Evolutionary conservation across 75 land plant species (phyloP).

Genomic region (Selaginella tamariscina): DNA sequence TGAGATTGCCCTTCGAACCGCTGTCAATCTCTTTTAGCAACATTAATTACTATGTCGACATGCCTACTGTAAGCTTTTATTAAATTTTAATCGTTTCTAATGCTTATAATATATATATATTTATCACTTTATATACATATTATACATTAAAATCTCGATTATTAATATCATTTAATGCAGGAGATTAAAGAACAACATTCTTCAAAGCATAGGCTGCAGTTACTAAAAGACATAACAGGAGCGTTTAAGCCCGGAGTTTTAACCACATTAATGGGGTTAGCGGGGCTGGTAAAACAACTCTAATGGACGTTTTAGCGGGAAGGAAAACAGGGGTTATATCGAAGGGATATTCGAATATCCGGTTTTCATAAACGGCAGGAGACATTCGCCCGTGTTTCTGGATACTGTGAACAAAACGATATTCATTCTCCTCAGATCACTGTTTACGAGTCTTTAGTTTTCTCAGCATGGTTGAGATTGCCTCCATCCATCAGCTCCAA

Average conservation of each 20-base stretch:
- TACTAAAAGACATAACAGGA: constrained; percentile 54
- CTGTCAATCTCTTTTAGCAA: constrained; percentile 19
- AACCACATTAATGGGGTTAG: constrained; percentile 42
- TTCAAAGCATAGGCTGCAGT: constrained; percentile 33
- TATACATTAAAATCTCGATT: no score
- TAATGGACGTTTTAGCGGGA: constrained; percentile 40
- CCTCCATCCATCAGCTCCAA: neutral
- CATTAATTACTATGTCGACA: constrained; percentile 31
- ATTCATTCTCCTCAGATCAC: constrained; percentile 37
- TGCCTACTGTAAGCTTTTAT: constrained; percentile 24
- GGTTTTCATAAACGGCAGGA: constrained; percentile 32
- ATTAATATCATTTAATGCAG: constrained; percentile 23
- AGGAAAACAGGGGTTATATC: constrained; percentile 42
- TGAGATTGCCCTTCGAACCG: constrained; percentile 3
- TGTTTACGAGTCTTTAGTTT: constrained; percentile 30
- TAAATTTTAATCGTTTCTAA: neutral
- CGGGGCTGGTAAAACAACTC: constrained; percentile 39
- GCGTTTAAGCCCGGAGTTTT: constrained; percentile 64
- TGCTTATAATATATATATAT: no score
- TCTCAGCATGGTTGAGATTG: constrained; percentile 34
- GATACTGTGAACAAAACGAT: constrained; percentile 39
- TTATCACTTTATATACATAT: no score
- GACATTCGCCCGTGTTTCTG: constrained; percentile 35
- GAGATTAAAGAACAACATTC: constrained; percentile 42
- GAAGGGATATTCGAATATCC: constrained; percentile 31